Conservation (phyloP, 345 rosid genomes). For the Nasturtium officinale region DNA sequence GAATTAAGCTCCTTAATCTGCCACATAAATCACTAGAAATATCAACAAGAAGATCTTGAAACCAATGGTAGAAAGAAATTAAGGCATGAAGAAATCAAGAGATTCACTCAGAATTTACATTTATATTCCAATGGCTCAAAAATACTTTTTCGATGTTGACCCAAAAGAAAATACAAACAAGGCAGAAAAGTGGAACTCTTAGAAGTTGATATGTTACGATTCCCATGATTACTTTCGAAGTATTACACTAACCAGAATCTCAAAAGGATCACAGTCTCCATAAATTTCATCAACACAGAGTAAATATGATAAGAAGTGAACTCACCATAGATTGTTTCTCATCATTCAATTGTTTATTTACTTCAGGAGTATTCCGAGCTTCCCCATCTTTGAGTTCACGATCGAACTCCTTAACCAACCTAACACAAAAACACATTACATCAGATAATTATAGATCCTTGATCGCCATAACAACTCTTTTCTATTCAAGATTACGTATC, state of each 20-base stretch:
- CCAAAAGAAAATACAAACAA: not conserved
- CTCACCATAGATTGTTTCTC: conserved; percentile 96
- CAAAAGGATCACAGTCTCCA: not conserved
- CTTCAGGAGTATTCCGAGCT: conserved; percentile 67
- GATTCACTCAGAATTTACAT: not conserved
- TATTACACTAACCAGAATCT: not conserved
- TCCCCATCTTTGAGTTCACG: conserved; percentile 85
- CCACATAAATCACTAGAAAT: conserved; percentile 28
- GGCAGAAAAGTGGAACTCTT: not conserved
- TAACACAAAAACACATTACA: conserved; percentile 38
- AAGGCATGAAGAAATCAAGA: not conserved
- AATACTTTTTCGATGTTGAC: not conserved
- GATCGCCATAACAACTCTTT: not conserved
- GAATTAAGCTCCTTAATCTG: conserved; percentile 96
- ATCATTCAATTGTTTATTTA: conserved; percentile 79
- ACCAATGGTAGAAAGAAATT: conserved; percentile 25
- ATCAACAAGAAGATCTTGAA: conserved; percentile 17
- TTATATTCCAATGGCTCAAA: not conserved
- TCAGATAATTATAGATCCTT: not conserved
- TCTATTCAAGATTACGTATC: not conserved
- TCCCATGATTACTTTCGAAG: not conserved
- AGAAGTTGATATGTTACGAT: not conserved
- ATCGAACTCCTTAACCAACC: conserved; percentile 90
- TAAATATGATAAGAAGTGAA: not conserved
- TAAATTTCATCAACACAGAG: not conserved